A percentile compares a stretch with the other conserved stretches of the same genome.
Conservation (phyloP, 169 alveolate species). For the Plasmodium coatneyi region DNA sequence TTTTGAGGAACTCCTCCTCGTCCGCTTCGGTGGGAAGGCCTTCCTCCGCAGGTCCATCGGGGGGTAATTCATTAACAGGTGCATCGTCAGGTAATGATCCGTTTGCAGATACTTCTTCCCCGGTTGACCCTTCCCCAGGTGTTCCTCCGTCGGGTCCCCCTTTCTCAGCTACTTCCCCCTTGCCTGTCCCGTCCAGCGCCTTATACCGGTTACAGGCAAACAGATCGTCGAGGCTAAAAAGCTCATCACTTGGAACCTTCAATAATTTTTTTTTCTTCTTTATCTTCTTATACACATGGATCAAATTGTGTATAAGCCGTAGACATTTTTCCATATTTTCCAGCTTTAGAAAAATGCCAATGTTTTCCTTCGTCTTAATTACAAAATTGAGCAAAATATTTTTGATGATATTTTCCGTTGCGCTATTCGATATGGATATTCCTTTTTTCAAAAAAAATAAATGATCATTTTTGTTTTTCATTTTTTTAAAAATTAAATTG, state of each 20-base stretch:
- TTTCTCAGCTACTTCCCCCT: background rate
- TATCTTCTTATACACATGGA: slow-evolving; percentile 46
- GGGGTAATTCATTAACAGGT: background rate
- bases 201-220: slow-evolving; percentile 18
- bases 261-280: slow-evolving; percentile 42
- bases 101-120: background rate
- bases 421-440: slow-evolving; percentile 8
- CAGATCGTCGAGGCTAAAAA: slow-evolving; percentile 20
- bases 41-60: background rate
- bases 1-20: background rate
- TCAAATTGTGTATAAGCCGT: slow-evolving; percentile 9
- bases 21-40: background rate
- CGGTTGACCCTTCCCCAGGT: background rate
- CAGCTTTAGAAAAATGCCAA: slow-evolving; percentile 20
- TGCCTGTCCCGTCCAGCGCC: background rate
- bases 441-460: slow-evolving; percentile 46
- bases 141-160: background rate
- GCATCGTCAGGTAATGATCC: background rate
- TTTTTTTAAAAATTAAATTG: slow-evolving; percentile 59
- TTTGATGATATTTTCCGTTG: slow-evolving; percentile 31
- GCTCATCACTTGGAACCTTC: background rate
- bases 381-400: slow-evolving; percentile 46
- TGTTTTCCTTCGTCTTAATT: slow-evolving; percentile 57
- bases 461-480: slow-evolving; percentile 55
- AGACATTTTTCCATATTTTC: slow-evolving; percentile 47